These are phyloP conservation scores for Garcia nutans DNA, from an alignment of 345 rosid genomes.

Conservation along the genomic window DNA sequence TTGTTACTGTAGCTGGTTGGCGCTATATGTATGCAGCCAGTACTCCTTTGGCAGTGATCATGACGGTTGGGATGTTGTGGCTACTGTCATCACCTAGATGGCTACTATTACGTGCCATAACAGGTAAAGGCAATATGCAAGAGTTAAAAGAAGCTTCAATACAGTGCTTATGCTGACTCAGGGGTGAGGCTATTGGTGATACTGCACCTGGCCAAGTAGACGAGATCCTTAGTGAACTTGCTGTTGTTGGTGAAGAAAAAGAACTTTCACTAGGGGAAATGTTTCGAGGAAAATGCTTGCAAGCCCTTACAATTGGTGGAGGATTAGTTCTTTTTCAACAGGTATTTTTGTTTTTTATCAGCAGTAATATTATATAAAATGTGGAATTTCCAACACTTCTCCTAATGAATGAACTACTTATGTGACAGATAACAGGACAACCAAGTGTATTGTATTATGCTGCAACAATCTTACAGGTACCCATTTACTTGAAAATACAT, in stretches of 20 bases:
- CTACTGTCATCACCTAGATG: constrained; percentile 93
- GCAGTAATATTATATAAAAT: not conserved
- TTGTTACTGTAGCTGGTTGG: constrained; percentile 74
- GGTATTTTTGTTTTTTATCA: constrained; percentile 36
- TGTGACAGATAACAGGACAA: constrained; percentile 88
- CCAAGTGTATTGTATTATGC: constrained; percentile 98
- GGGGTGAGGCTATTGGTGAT: constrained; percentile 72
- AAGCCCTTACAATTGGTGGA: constrained; percentile 79
- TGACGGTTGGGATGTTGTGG: constrained; percentile 98
- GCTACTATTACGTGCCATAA: constrained; percentile 77
- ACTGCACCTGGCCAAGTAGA: constrained; percentile 64
- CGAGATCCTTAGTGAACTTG: constrained; percentile 70
- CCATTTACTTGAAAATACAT: not conserved
- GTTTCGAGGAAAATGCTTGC: constrained; percentile 76
- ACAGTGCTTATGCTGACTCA: constrained; percentile 58
- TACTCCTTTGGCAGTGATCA: constrained; percentile 65
- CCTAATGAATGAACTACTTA: constrained; percentile 18
- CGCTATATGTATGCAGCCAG: constrained; percentile 91
- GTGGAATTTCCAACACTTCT: not conserved
- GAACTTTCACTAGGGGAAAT: constrained; percentile 58
- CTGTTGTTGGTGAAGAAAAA: constrained; percentile 66
- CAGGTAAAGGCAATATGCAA: constrained; percentile 69
- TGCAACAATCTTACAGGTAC: constrained; percentile 82
- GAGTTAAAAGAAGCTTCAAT: constrained; percentile 62
- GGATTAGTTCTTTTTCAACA: constrained; percentile 96